Percentiles rank a stretch among this genome's conserved stretches.
Conservation (phyloP, 495 filamentous ascomycete species). For the Bacidia gigantensis region DNA sequence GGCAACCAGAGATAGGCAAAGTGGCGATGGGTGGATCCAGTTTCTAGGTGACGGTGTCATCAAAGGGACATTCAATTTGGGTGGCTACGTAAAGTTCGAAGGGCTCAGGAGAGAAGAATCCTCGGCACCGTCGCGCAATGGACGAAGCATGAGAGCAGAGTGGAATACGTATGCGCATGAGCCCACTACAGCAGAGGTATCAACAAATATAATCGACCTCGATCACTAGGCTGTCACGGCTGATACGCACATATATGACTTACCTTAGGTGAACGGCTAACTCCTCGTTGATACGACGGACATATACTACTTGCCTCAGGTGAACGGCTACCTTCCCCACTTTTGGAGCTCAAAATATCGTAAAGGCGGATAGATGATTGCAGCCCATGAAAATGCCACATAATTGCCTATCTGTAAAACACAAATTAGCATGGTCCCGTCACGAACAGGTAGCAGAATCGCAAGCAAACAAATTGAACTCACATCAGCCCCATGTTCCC, state of each 20-base stretch:
- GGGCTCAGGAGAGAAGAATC: neutral
- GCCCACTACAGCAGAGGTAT: too few species aligned
- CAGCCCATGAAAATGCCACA: slow-evolving; percentile 31
- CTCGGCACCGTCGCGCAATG: too few species aligned
- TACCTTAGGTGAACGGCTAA: too few species aligned
- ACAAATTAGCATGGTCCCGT: neutral
- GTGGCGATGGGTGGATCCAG: neutral
- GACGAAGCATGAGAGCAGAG: too few species aligned
- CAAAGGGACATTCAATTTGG: neutral
- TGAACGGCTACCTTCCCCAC: slow-evolving; percentile 20
- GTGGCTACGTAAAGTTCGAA: neutral
- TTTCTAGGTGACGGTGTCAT: neutral
- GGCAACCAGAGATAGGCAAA: too few species aligned
- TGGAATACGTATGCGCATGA: too few species aligned
- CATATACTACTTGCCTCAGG: too few species aligned
- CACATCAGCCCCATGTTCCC: slow-evolving; percentile 45
- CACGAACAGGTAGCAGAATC: neutral
- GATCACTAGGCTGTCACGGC: too few species aligned
- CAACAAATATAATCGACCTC: too few species aligned
- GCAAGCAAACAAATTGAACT: neutral
- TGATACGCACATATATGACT: too few species aligned
- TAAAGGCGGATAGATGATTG: slow-evolving; percentile 33
- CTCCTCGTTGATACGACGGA: too few species aligned
- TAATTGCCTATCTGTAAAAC: slow-evolving; percentile 29
- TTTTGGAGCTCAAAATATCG: slow-evolving; percentile 33